These are phyloP conservation scores for Trapa incisa DNA, from an alignment of 345 rosid genomes.

Conservation along the genomic window DNA sequence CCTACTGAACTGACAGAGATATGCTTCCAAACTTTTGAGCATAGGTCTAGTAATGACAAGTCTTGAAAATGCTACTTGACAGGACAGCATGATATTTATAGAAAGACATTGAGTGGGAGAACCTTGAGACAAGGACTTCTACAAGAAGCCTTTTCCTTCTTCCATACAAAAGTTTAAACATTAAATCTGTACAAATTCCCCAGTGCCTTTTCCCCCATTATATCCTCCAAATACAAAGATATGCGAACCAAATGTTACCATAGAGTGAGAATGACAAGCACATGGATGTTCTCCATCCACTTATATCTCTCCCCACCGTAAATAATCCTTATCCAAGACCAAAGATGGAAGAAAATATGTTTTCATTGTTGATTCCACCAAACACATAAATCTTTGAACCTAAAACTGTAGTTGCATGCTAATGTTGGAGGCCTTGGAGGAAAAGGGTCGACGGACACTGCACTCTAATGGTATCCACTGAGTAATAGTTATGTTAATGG, in stretches of 20 bases:
- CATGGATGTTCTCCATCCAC: conserved; percentile 51
- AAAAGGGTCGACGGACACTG: conserved; percentile 30
- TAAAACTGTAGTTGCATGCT: conserved; percentile 68
- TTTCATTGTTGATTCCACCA: conserved; percentile 58
- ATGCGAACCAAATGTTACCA: conserved; percentile 58
- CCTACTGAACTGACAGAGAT: conserved; percentile 45
- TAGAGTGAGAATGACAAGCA: conserved; percentile 80
- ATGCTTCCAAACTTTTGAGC: conserved; percentile 44
- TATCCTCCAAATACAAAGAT: conserved; percentile 73
- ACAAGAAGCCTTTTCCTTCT: conserved; percentile 51
- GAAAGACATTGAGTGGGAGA: conserved; percentile 81
- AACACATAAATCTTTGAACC: conserved; percentile 62
- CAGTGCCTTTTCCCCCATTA: conserved; percentile 53
- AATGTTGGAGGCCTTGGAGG: conserved; percentile 83
- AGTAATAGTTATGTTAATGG: conserved; percentile 26
- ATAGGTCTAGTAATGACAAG: conserved; percentile 55
- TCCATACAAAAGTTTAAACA: conserved; percentile 43
- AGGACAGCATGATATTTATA: conserved; percentile 62
- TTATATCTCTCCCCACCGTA: conserved; percentile 52
- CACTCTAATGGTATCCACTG: conserved; percentile 52
- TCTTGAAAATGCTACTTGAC: conserved; percentile 56
- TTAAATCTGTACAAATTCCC: conserved; percentile 77
- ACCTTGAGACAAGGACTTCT: conserved; percentile 63
- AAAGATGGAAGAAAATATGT: conserved; percentile 44
- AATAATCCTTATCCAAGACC: conserved; percentile 34